Conservation (phyloP, 202 grass and related monocot species). For the Saccharum hybrid region DNA sequence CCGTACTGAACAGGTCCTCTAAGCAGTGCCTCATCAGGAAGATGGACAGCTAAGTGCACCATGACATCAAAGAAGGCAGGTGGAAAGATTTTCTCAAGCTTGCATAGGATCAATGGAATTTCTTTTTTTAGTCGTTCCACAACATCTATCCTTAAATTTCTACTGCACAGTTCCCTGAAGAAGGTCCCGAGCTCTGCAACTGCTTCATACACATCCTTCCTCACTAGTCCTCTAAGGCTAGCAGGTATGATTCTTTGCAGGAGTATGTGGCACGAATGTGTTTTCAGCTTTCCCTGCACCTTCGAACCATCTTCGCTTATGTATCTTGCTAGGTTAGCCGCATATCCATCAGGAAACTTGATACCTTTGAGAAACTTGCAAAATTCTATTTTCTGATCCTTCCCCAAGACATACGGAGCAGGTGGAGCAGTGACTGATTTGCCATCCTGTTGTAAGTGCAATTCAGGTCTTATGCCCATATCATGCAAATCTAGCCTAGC, state of each 20-base stretch:
- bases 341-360: too few species aligned
- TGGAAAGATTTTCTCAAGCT: constrained; percentile 27
- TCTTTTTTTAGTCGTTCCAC: too few species aligned
- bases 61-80: constrained; percentile 23
- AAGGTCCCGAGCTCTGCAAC: too few species aligned
- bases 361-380: too few species aligned
- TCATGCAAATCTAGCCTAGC: constrained; percentile 23
- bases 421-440: too few species aligned
- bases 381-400: too few species aligned
- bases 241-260: constrained; percentile 3
- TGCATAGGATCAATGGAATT: constrained; percentile 26
- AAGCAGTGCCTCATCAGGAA: constrained; percentile 6
- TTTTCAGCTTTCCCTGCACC: not conserved
- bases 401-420: too few species aligned
- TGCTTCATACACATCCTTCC: not conserved
- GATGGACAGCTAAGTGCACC: constrained; percentile 6
- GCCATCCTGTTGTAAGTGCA: not conserved
- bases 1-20: too few species aligned
- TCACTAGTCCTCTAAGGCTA: not conserved
- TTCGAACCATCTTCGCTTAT: too few species aligned
- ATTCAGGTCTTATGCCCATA: not conserved
- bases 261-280: constrained; percentile 27
- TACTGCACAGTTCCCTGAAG: too few species aligned
- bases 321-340: too few species aligned
- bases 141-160: too few species aligned